phyloP scores from a whole-genome alignment of 2,329 filamentous ascomycete species.

The Fusarium setosum region DNA sequence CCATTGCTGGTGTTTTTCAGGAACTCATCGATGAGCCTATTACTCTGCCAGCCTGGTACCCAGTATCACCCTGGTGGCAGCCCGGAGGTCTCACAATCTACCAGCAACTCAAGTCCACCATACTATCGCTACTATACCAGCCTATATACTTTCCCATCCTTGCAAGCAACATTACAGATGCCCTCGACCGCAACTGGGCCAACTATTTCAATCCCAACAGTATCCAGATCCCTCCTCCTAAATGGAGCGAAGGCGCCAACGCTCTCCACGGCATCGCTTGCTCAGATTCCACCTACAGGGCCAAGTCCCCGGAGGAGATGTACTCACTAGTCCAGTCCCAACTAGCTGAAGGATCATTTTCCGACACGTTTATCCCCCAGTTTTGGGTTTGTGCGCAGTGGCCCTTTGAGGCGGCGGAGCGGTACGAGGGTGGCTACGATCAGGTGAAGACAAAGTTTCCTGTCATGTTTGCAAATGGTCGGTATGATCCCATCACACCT shows the following conservation, averaged over 20 bases:
- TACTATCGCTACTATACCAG: too few species aligned
- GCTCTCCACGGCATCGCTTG: conserved; percentile 14
- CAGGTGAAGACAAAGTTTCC: background rate
- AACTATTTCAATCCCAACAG: background rate
- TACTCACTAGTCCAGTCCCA: conserved; percentile 10
- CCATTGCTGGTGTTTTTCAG: background rate
- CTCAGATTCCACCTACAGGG: conserved; percentile 12
- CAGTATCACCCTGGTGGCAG: background rate
- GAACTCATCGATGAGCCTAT: conserved; percentile 4
- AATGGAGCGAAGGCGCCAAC: too few species aligned
- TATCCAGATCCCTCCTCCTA: background rate
- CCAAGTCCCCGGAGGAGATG: conserved; percentile 8
- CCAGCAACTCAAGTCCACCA: background rate
- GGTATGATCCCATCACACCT: conserved; percentile 5
- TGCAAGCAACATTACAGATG: background rate
- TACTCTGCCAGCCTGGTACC: too few species aligned
- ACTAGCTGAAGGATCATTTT: background rate
- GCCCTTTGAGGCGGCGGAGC: background rate
- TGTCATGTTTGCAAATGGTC: background rate
- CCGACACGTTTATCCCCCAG: background rate
- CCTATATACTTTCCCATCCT: too few species aligned
- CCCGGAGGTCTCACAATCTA: background rate
- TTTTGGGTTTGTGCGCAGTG: conserved; percentile 3
- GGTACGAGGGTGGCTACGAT: background rate
- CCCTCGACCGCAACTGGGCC: background rate